These are phyloP conservation scores for Nannochloropsis salina DNA, from an alignment of 108 stramenopile species.

Conservation along the genomic window DNA sequence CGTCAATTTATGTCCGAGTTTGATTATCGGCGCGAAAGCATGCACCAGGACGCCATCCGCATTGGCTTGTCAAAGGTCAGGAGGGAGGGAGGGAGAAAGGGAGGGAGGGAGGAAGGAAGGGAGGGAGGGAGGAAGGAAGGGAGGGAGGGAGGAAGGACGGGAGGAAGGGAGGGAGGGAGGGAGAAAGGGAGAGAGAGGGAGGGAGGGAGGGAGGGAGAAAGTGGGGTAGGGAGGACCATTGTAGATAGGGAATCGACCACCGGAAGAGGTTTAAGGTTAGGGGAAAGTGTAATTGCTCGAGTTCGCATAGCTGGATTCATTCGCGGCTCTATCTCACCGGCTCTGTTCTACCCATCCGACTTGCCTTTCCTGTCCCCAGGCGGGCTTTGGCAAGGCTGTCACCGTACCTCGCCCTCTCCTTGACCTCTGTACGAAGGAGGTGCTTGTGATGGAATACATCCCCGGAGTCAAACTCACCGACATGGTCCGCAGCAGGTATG, in stretches of 20 bases:
- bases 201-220: too few species aligned
- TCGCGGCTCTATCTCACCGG: too few species aligned
- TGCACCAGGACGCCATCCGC: slow-evolving; percentile 15
- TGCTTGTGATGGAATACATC: slow-evolving; percentile 54
- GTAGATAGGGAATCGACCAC: too few species aligned
- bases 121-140: background rate
- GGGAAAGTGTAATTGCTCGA: too few species aligned
- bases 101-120: background rate
- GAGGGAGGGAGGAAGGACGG: too few species aligned
- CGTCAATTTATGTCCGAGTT: slow-evolving; percentile 9
- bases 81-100: background rate
- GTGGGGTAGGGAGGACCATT: too few species aligned
- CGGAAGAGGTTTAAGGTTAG: too few species aligned
- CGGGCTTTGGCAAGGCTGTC: background rate
- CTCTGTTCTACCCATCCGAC: background rate
- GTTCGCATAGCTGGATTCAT: too few species aligned
- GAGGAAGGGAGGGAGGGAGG: background rate
- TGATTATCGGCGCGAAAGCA: slow-evolving; percentile 7
- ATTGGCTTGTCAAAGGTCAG: background rate
- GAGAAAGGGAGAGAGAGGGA: background rate
- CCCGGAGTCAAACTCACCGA: slow-evolving; percentile 53
- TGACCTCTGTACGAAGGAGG: slow-evolving; percentile 33
- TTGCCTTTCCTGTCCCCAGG: background rate
- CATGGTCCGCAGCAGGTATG: slow-evolving; percentile 44
- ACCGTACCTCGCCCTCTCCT: slow-evolving; percentile 3